Evolutionary conservation across 192 early-diverging fungal species (phyloP), one percentile per base, ranked within the genome.

Genomic region (Diversispora epigaea): DNA sequence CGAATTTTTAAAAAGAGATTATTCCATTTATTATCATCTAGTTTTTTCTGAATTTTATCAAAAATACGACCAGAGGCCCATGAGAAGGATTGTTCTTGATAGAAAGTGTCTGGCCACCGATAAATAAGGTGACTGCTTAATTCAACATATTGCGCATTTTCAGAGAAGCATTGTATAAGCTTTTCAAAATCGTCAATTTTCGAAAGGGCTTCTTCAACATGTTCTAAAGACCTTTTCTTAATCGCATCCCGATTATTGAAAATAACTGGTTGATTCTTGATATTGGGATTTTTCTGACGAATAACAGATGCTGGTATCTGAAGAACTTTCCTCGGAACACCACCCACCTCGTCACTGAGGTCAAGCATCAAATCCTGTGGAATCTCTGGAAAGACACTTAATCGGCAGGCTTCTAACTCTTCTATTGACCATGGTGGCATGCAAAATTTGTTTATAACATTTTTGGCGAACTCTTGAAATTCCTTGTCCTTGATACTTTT

Each of bases 81-180:
- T 63, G 67, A 64, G 64, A 75, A 75, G 41, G 62, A 73, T 40
- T 68, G 64, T 0, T 22, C 32, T 12, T 22, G 10, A 50, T 78
- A 55, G 19, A 64, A 60, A 75, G 74, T 55, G 22, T 52, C 54
- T 15, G 77, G 77, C 72, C 72, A 78, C 9, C 49, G 77, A 58
- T 78, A 72, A 75, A 78, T 46, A 45, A 78, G 71, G 57, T 58
- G 72, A n/a, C n/a, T n/a, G n/a, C n/a, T n/a, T n/a, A 75, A 69
- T 3, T 70, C 68, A 57, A 63, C 45, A 44, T 49, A 39, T 15
- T 71, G 57, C 15, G 52, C 17, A 21, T 61, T 73, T 75, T 64
- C 67, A 39, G 57, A 21, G 52, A 76, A 79, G 60, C 46, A 65
- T 46, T 71, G 72, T 54, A 79, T 57, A 65, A 75, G 25, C 67